Evolutionary conservation across 306 rosid species (phyloP), one percentile per base, ranked within the genome.

Genomic region (Carpinus viminea): DNA sequence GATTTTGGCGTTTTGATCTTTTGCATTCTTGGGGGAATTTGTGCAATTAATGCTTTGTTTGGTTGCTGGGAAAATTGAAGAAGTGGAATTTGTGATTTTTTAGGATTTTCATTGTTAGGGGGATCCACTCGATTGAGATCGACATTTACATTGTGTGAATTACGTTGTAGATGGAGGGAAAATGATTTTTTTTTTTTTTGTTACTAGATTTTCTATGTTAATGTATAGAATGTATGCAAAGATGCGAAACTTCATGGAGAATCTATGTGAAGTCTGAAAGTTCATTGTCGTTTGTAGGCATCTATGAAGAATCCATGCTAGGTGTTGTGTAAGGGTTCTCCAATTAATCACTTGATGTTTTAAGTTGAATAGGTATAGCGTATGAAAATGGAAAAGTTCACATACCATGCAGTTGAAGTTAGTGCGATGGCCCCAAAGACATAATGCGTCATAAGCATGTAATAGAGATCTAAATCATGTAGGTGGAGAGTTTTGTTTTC

Each of bases 51-150:
- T 34, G 41, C 74, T 62, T 16, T 55, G 10, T 65, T 50, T 80
- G 61, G 28, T 45, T 8, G 61, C 54, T 20, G 69, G 34, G 41
- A 41, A 41, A 46, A 20, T 2, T 24, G 36, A 18, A 79, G n/a
- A 51, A 11, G 53, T 55, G 43, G 56, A 8, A 52, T 59, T 72
- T 76, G 20, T 41, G 70, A 54, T 12, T 70, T 57, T 75, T 9
- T 4, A 13, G 7, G 78, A 48, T 21, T 72, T 61, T 48, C 47
- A 21, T 13, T 73, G 52, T 52, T 31, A 53, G 70, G 76, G 70
- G 76, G 85, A 88, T 75, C 5, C 13, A 59, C 65, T 59, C 4
- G 15, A 4, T 59, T 24, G 36, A 8, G 34, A 59, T 24, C 4
- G 65, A 57, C 10, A 9, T 59, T 59, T 48, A 48, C 52, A 12